Evolutionary conservation across 2,329 filamentous ascomycete species (phyloP).

Genomic region (Xylaria sp.): DNA sequence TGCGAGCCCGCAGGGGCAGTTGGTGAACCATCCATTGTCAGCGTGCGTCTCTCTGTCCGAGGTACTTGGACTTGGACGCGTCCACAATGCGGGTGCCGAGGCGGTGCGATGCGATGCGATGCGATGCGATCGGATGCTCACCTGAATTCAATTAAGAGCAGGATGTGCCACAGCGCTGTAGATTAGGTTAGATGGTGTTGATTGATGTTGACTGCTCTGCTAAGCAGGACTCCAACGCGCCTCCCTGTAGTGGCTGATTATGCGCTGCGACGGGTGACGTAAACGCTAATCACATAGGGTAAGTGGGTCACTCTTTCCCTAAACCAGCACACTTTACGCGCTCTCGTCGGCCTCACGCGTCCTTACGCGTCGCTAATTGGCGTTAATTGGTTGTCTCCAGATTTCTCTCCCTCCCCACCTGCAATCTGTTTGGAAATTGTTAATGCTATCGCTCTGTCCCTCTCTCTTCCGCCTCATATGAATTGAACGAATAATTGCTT

Average conservation of each 20-base stretch:
- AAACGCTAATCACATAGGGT: conserved; percentile 1
- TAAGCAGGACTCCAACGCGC: neutral
- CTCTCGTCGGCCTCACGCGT: conserved; percentile 36
- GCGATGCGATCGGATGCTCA: too few relatives aligned
- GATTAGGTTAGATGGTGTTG: neutral
- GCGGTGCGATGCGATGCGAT: neutral
- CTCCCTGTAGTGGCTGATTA: neutral
- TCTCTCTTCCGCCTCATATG: neutral
- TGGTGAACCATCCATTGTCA: conserved; percentile 26
- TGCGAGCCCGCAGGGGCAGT: conserved; percentile 45
- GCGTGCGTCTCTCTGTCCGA: neutral
- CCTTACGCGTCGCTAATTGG: conserved; percentile 40
- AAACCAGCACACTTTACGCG: conserved; percentile 57
- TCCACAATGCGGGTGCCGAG: neutral
- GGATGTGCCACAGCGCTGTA: neutral
- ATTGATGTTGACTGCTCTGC: neutral
- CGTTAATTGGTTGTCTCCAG: neutral
- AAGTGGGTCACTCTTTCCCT: conserved; percentile 24
- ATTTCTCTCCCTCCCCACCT: conserved; percentile 6
- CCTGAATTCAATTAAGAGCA: neutral
- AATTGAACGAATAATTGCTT: neutral
- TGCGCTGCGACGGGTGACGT: conserved; percentile 5
- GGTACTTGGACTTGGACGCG: neutral
- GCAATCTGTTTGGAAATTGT: too few relatives aligned
- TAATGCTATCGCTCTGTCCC: neutral